Evolutionary conservation across 192 early-diverging fungal genomes (phyloP).

Genomic region (Allomyces arbusculus): DNA sequence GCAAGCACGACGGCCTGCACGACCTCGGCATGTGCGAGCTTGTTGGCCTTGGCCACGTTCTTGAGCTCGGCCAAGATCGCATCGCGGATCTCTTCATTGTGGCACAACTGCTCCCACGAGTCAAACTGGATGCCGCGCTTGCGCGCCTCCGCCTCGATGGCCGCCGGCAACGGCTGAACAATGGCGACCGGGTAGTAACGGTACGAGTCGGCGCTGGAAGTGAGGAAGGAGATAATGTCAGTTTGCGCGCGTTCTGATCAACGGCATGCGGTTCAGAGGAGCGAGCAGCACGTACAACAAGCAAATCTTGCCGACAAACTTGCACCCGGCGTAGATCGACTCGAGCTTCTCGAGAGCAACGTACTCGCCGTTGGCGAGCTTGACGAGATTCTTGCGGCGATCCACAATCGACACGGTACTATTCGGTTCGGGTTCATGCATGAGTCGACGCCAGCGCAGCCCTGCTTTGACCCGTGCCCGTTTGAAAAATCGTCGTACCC

Average conservation of each 20-base stretch:
- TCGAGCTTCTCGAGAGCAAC: constrained; percentile 91
- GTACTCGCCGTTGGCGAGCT: constrained; percentile 75
- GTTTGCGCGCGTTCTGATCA: no score
- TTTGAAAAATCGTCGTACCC: constrained; percentile 3
- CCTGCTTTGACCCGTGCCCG: no score
- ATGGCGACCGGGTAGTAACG: constrained; percentile 55
- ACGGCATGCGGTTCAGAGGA: no score
- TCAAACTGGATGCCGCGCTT: constrained; percentile 14
- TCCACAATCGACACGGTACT: constrained; percentile 74
- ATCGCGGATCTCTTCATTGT: constrained; percentile 24
- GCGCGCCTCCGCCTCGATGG: constrained; percentile 20
- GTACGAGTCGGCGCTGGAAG: constrained; percentile 36
- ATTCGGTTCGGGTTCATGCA: constrained; percentile 13
- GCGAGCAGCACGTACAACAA: constrained; percentile 13
- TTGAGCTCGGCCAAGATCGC: no score
- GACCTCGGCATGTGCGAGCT: constrained; percentile 53
- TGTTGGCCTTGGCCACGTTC: constrained; percentile 30
- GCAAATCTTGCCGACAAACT: constrained; percentile 57
- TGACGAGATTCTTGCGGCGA: constrained; percentile 84
- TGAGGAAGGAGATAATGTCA: no score
- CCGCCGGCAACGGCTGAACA: constrained; percentile 42
- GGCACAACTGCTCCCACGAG: constrained; percentile 30
- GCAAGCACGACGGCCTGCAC: constrained; percentile 43
- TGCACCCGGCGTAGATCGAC: constrained; percentile 59
- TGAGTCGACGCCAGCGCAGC: no score